Percentiles rank a stretch among this genome's conserved stretches.
These are phyloP conservation scores for Paralagenidium karlingii DNA, from an alignment of 352 stramenopile species.

Conservation along the genomic window DNA sequence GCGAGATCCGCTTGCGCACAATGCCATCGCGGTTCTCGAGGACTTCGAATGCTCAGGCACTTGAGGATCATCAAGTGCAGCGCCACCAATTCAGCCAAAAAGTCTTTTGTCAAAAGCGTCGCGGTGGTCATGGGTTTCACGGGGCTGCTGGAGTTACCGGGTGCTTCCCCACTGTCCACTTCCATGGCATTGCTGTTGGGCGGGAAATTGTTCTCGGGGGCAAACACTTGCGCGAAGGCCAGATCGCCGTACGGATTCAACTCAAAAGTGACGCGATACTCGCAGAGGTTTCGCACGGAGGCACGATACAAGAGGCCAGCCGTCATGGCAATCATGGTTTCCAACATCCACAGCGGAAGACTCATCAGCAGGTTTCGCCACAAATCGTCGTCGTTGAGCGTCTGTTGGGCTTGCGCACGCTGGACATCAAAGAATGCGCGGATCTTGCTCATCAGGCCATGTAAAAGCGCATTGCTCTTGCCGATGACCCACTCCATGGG, in stretches of 20 bases:
- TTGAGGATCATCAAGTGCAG: slow-evolving; percentile 39
- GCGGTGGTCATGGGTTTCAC: slow-evolving; percentile 23
- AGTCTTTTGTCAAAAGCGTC: slow-evolving; percentile 44
- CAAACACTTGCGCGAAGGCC: slow-evolving; percentile 61
- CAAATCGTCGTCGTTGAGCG: too few relatives aligned
- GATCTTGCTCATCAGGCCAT: too few relatives aligned
- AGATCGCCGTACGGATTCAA: slow-evolving; percentile 71
- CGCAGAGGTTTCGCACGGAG: slow-evolving; percentile 57
- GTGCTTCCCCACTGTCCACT: too few relatives aligned
- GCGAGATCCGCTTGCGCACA: slow-evolving; percentile 53
- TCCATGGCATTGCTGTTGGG: neutral
- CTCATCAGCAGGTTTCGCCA: slow-evolving; percentile 32
- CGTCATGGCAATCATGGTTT: slow-evolving; percentile 50
- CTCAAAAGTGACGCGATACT: slow-evolving; percentile 72
- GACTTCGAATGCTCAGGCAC: slow-evolving; percentile 35
- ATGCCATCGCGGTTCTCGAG: slow-evolving; percentile 69
- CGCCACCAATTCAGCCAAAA: slow-evolving; percentile 37
- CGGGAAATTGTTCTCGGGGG: slow-evolving; percentile 25
- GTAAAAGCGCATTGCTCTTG: too few relatives aligned
- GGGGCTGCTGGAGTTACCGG: too few relatives aligned
- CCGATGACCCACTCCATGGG: too few relatives aligned
- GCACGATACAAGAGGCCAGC: slow-evolving; percentile 58
- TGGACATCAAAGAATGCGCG: too few relatives aligned
- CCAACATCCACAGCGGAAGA: slow-evolving; percentile 51
- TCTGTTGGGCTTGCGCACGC: too few relatives aligned